phyloP scores from a whole-genome alignment of 352 stramenopile species.

The Achlya hypogyna region DNA sequence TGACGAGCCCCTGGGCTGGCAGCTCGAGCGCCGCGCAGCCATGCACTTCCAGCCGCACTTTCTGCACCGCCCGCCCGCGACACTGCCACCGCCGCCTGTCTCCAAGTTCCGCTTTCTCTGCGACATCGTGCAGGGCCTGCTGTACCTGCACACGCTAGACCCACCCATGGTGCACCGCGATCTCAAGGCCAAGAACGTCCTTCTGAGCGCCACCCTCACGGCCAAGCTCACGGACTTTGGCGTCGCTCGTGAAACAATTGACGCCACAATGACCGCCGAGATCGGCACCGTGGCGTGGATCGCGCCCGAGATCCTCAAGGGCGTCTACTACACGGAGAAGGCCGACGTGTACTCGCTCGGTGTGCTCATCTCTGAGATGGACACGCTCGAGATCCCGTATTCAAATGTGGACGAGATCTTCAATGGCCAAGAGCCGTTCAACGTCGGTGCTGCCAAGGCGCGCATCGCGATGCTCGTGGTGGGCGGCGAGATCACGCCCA shows the following conservation, averaged over 20 bases:
- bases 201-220: neutral
- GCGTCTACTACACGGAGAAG: slow-evolving; percentile 17
- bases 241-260: slow-evolving; percentile 5
- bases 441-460: neutral
- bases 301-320: slow-evolving; percentile 13
- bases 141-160: slow-evolving; percentile 3
- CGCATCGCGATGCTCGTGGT: slow-evolving; percentile 15
- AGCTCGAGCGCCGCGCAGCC: neutral
- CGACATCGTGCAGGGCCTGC: slow-evolving; percentile 8
- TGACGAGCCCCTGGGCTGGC: neutral
- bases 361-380: slow-evolving; percentile 1
- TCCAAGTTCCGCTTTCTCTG: slow-evolving; percentile 6
- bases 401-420: neutral
- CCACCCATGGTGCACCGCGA: slow-evolving; percentile 18
- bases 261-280: slow-evolving; percentile 16
- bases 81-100: neutral
- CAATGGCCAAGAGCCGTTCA: neutral
- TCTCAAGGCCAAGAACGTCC: slow-evolving; percentile 17
- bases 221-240: slow-evolving; percentile 20
- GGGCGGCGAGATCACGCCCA: neutral
- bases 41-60: neutral
- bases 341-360: slow-evolving; percentile 17
- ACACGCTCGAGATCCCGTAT: slow-evolving; percentile 9
- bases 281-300: slow-evolving; percentile 14
- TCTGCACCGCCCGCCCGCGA: neutral